Conservation (phyloP, 352 stramenopile species). For the Phytophthora syringae region DNA sequence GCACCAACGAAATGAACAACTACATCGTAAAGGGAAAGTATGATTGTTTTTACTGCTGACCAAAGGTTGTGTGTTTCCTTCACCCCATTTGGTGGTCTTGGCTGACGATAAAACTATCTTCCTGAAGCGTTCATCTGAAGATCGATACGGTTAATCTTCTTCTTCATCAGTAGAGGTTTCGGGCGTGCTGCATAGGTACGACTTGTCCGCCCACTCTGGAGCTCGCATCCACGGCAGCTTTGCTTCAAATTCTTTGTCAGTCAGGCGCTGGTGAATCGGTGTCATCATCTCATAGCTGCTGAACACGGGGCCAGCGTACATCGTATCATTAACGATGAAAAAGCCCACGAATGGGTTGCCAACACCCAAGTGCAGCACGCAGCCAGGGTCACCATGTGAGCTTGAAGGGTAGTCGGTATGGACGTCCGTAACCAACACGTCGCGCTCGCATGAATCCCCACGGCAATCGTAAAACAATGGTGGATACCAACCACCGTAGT, state of each 20-base stretch:
- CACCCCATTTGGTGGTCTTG: no score
- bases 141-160: background rate
- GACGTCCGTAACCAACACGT: slow-evolving; percentile 15
- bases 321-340: slow-evolving; percentile 14
- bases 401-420: slow-evolving; percentile 9
- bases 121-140: background rate
- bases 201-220: slow-evolving; percentile 13
- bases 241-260: slow-evolving; percentile 13
- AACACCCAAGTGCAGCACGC: slow-evolving; percentile 17
- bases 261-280: slow-evolving; percentile 15
- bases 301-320: slow-evolving; percentile 11
- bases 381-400: slow-evolving; percentile 2
- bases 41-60: no score
- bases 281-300: slow-evolving; percentile 22
- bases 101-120: no score
- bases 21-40: no score
- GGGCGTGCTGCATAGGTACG: background rate
- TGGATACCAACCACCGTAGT: slow-evolving; percentile 13
- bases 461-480: background rate
- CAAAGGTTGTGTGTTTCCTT: no score
- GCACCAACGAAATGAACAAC: background rate
- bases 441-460: background rate
- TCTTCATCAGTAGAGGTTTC: background rate
- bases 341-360: slow-evolving; percentile 10
- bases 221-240: slow-evolving; percentile 4